These are phyloP conservation scores for Eutrema heterophyllum DNA, from an alignment of 345 rosid genomes.

Conservation along the genomic window DNA sequence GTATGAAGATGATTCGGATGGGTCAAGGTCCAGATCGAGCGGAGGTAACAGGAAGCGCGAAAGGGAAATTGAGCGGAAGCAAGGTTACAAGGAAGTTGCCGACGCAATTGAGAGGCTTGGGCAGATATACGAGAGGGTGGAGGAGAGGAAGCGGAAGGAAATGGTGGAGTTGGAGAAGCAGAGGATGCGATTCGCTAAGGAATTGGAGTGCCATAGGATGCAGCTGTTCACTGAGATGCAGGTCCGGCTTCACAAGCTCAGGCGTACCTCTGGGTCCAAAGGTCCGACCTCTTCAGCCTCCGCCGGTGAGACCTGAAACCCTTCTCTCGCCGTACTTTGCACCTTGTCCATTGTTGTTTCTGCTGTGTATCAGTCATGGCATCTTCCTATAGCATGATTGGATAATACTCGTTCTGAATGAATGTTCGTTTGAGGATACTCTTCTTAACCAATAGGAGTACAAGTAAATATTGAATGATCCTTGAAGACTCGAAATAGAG, in stretches of 20 bases:
- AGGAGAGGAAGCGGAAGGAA: conserved; percentile 79
- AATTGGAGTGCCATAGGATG: conserved; percentile 96
- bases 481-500: background rate
- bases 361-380: background rate
- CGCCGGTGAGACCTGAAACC: conserved; percentile 30
- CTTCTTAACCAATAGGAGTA: background rate
- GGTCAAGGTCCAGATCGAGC: conserved; percentile 33
- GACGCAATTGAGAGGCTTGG: conserved; percentile 78
- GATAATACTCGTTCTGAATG: background rate
- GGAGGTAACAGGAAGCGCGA: conserved; percentile 29
- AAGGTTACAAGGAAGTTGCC: conserved; percentile 60
- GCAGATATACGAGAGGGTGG: conserved; percentile 78
- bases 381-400: background rate
- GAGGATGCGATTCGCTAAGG: conserved; percentile 91
- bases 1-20: conserved; percentile 28
- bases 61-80: conserved; percentile 30
- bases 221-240: conserved; percentile 89
- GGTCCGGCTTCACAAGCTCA: conserved; percentile 80
- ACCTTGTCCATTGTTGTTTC: background rate
- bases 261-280: conserved; percentile 54
- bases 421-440: no score
- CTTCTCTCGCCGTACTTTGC: background rate
- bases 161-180: conserved; percentile 99
- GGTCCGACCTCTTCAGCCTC: conserved; percentile 21
- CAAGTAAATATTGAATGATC: background rate